Evolutionary conservation across 2,329 filamentous ascomycete species (phyloP).

Genomic region (Claviceps maximensis): DNA sequence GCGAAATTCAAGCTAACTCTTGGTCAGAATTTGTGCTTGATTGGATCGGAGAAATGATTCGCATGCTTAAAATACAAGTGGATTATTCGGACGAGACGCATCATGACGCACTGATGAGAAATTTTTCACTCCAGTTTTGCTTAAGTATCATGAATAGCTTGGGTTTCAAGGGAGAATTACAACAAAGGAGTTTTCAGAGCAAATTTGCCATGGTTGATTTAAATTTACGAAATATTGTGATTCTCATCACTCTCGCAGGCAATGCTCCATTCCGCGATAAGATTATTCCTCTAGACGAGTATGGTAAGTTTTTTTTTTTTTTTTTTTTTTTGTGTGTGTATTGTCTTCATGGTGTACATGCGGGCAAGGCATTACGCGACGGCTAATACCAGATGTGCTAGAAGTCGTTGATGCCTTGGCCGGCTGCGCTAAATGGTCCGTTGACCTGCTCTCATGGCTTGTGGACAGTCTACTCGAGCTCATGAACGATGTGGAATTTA

Average conservation of each 20-base stretch:
- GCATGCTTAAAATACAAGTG: constrained; percentile 56
- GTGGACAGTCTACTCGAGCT: constrained; percentile 45
- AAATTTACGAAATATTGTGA: constrained; percentile 58
- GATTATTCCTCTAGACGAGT: constrained; percentile 49
- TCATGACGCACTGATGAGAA: constrained; percentile 60
- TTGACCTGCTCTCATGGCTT: constrained; percentile 55
- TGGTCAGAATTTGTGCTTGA: constrained; percentile 42
- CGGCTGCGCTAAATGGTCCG: constrained; percentile 65
- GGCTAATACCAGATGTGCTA: constrained; percentile 13
- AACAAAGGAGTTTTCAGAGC: constrained; percentile 49
- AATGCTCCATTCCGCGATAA: constrained; percentile 43
- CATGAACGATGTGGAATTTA: constrained; percentile 37
- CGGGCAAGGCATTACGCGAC: background rate
- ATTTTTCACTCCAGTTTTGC: constrained; percentile 58
- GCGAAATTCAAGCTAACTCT: constrained; percentile 8
- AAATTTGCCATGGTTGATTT: constrained; percentile 65
- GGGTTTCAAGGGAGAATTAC: constrained; percentile 53
- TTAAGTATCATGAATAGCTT: constrained; percentile 70
- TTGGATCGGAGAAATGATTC: constrained; percentile 54
- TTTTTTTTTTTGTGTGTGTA: too few species aligned
- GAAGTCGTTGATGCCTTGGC: constrained; percentile 61
- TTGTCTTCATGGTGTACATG: background rate
- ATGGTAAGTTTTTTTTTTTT: constrained; percentile 16
- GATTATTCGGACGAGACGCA: constrained; percentile 70
- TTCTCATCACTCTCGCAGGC: constrained; percentile 51